Base-by-base conservation (phyloP, 257 asterid genomes). In the Marsdenia floribunda region DNA sequence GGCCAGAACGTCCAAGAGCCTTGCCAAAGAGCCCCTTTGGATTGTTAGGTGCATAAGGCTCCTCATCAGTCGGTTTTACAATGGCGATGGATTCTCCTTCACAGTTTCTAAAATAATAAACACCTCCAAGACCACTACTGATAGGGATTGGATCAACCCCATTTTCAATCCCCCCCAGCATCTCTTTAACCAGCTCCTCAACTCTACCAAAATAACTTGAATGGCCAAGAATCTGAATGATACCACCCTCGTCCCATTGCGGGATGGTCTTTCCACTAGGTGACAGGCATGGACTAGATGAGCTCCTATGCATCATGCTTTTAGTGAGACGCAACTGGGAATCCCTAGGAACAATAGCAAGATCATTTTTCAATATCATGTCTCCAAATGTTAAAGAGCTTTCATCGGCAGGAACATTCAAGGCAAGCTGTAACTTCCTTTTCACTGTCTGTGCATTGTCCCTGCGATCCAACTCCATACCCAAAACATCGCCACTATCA, bases 51-150 rank as follows among this genome's bases (percentile, higher is more conserved):
- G 80, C 80, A 70, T 22, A 76, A 35, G 80, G 80, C 37, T 76
- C 75, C 63, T 76, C 80, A 47, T 76, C 80, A 18, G 80, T 76
- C 16, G 80, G 80, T 54, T 76, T 76, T 59, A 76, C 80, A 60
- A 76, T 76, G 40, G 71, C 80, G 16, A 70, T 50, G 63, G 50
- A 26, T 54, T 70, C 65, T 57, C 71, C 76, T 13, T 21, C 3
- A 24, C 71, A 55, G 54, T 76, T 76, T 58, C 76, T 70, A 14
- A 70, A 76, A 69, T 18, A 44, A 37, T 76, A 76, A 19, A 57
- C 80, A 13, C 80, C 75, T 16, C 80, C 75, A 15, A 76, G 76
- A 18, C 80, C 80, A 33, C 58, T n/a, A 15, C 44, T 44, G 55
- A 38, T 29, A 37, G 73, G 79, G 19, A 67, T 58, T 7, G 78